Conservation (phyloP, 2,329 filamentous ascomycete genomes). For the Pseudopyricularia javanii region DNA sequence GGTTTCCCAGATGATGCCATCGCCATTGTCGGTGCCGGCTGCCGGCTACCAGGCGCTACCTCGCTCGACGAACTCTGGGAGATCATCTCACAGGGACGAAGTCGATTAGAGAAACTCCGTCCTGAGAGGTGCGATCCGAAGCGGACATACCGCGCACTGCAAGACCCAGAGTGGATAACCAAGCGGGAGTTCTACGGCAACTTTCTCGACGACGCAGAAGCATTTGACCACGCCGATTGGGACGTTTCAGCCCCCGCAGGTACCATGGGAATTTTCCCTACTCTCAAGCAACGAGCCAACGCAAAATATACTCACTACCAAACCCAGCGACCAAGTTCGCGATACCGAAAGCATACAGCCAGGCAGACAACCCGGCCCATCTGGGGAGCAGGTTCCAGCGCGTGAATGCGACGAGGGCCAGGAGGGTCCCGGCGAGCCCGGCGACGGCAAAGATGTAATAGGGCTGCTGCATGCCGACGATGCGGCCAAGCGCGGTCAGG, state of each 20-base stretch:
- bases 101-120: not conserved
- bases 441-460: not conserved
- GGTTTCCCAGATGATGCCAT: constrained; percentile 4
- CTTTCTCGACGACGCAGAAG: constrained; percentile 11
- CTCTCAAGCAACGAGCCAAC: not conserved
- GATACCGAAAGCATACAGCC: not conserved
- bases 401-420: not conserved
- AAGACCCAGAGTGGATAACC: not conserved
- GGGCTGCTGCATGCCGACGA: not conserved
- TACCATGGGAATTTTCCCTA: not conserved
- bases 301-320: not conserved
- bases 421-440: not conserved
- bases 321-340: not conserved
- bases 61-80: not conserved
- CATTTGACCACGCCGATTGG: constrained; percentile 26
- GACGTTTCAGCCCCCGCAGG: not conserved
- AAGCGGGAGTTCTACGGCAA: constrained; percentile 14
- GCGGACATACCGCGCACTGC: not conserved
- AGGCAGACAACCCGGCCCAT: not conserved
- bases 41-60: constrained; percentile 6
- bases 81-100: not conserved
- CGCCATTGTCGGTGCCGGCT: constrained; percentile 8
- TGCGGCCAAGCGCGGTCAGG: not conserved
- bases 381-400: not conserved
- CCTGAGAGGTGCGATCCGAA: not conserved